Conservation (phyloP, 1,139 yeast species). For the Yamadazyma mexicana region DNA sequence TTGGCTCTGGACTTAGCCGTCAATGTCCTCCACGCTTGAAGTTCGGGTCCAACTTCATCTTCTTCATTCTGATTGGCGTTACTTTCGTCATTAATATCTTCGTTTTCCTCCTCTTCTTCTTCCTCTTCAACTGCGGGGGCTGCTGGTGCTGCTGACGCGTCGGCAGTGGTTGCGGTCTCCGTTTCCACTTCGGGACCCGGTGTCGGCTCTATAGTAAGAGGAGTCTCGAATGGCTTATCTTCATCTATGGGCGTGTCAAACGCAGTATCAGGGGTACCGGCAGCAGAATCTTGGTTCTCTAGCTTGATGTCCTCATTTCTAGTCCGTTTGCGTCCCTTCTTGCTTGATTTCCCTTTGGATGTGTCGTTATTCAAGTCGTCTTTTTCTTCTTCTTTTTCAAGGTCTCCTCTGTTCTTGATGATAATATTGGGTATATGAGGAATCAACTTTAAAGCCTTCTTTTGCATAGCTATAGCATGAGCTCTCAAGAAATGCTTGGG, state of each 20-base stretch:
- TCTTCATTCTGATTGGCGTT: conserved; percentile 44
- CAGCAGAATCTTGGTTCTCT: conserved; percentile 20
- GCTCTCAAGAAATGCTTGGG: conserved; percentile 89
- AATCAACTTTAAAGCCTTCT: conserved; percentile 70
- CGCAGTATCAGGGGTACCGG: conserved; percentile 14
- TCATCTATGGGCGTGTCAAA: conserved; percentile 12
- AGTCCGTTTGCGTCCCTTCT: conserved; percentile 45
- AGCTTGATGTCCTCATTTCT: conserved; percentile 37
- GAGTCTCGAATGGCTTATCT: not conserved
- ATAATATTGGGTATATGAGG: conserved; percentile 89
- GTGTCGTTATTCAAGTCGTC: conserved; percentile 34
- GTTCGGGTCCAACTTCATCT: conserved; percentile 61
- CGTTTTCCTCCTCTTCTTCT: conserved; percentile 25
- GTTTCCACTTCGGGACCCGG: conserved; percentile 14
- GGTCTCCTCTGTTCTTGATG: conserved; percentile 77
- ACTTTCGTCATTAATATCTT: conserved; percentile 24
- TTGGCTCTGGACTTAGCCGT: conserved; percentile 81
- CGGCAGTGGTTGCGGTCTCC: conserved; percentile 10
- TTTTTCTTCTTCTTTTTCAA: conserved; percentile 70
- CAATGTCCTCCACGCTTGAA: conserved; percentile 76
- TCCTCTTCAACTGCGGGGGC: conserved; percentile 20
- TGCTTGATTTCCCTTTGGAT: conserved; percentile 35
- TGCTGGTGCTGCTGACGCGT: no score
- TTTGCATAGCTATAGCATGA: conserved; percentile 96
- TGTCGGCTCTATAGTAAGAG: conserved; percentile 6